phyloP scores from a whole-genome alignment of 306 rosid species.

The Trifolium repens region DNA sequence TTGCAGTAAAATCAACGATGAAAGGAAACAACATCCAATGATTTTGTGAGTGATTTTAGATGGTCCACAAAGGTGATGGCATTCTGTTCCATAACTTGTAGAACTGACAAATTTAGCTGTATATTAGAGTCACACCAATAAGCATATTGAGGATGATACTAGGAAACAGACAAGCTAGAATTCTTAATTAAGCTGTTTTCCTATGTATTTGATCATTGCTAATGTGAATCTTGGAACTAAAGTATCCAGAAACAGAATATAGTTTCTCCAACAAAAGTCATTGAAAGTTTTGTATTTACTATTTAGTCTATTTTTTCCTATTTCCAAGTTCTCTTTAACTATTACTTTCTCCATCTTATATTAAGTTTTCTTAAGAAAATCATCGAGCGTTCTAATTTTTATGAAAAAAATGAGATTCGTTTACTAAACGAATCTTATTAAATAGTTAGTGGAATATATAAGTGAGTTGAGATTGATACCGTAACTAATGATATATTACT shows the following conservation, averaged over 20 bases:
- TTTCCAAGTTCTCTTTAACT: neutral
- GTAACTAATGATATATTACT: no score
- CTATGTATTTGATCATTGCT: conserved; percentile 31
- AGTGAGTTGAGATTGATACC: no score
- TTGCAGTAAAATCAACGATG: neutral
- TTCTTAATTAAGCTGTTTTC: conserved; percentile 28
- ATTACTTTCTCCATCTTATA: neutral
- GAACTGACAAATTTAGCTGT: conserved; percentile 26
- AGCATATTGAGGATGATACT: conserved; percentile 20
- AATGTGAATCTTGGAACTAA: neutral
- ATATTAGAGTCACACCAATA: conserved; percentile 7
- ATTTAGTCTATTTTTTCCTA: neutral
- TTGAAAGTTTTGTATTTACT: neutral
- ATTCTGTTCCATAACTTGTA: conserved; percentile 20
- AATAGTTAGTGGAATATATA: no score
- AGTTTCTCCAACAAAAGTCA: neutral
- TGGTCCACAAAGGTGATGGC: conserved; percentile 10
- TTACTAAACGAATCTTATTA: no score
- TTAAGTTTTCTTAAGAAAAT: neutral
- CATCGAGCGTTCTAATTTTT: neutral
- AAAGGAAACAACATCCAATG: neutral
- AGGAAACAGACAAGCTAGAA: conserved; percentile 28
- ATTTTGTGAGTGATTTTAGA: neutral
- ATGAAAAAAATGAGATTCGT: neutral
- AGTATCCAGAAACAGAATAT: neutral